Base-by-base conservation (phyloP, 305 asterid genomes). In the Fraxinus floribunda region DNA sequence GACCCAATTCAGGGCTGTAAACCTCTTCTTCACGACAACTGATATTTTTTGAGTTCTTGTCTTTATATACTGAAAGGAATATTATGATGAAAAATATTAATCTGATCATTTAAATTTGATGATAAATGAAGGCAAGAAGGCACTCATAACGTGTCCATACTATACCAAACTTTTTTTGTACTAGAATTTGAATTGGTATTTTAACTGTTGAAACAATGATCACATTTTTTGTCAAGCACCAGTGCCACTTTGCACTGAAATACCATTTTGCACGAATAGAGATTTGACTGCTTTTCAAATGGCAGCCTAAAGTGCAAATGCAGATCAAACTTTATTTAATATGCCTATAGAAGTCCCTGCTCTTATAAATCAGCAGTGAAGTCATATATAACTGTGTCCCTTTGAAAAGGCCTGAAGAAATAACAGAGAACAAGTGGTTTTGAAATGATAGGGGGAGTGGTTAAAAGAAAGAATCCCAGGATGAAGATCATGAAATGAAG, bases 1-100 rank as follows among this genome's bases (percentile, higher is more conserved):
- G 82, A 91, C 86, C 99, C 99, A 95, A 86, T 95, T 94, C 46
- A 97, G 99, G 34, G 99, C 90, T 66, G 94, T 89, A 86, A 95
- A 93, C 90, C 99, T 91, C 91, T 89, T 95, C 86, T 88, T 93
- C 86, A 94, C 80, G 81, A 95, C 89, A 85, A 90, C 88, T 76
- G 98, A 91, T 89, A 94, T 90, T 84, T 88, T 95, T 80, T 87
- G 97, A 73, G 94, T 92, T 93, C 97, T 90, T 92, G 88, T 85
- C 86, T 87, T 91, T 86, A 92, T 89, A 87, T 95, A 95, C 99
- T 95, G 97, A 88, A 87, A 90, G 82, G 76, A 71, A 85, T 62
- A 79, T 36, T 15, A 75, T 36, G 49, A 73, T 81, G 72, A 24
- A 66, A 52, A 80, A 83, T 52, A 85, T 83, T 11, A 44, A 44